These are phyloP conservation scores for Petasospora fabianii DNA, from an alignment of 1,139 yeast species.

Conservation along the genomic window DNA sequence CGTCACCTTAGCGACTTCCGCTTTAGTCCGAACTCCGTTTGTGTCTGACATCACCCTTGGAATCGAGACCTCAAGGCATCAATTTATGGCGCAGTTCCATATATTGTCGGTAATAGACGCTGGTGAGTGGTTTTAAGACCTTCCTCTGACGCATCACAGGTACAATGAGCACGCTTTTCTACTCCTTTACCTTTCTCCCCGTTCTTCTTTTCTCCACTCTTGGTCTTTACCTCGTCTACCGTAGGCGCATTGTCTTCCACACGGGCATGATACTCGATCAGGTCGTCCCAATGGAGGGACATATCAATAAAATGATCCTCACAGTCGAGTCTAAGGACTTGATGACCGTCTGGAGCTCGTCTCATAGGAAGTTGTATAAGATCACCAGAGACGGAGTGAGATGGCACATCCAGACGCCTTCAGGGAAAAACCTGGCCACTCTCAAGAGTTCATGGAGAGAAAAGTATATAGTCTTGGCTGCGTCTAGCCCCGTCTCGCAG, in stretches of 20 bases:
- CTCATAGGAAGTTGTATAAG: conserved; percentile 13
- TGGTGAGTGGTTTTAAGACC: too few species aligned
- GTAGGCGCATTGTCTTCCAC: conserved; percentile 2
- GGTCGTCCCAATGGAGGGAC: conserved; percentile 14
- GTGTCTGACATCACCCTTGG: too few species aligned
- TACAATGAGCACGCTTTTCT: not conserved
- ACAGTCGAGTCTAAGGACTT: conserved; percentile 10
- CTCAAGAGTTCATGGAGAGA: conserved; percentile 14
- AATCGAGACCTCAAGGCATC: too few species aligned
- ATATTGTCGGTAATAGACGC: too few species aligned
- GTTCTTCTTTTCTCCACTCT: not conserved
- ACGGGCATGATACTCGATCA: conserved; percentile 6
- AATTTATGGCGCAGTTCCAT: too few species aligned
- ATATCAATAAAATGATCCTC: conserved; percentile 10
- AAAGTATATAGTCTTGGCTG: conserved; percentile 19
- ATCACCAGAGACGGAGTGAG: conserved; percentile 9
- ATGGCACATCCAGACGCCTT: conserved; percentile 16
- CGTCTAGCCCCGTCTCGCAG: conserved; percentile 4
- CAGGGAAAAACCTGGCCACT: conserved; percentile 15
- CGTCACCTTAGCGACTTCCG: too few species aligned
- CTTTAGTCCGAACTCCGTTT: too few species aligned
- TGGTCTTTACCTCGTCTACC: not conserved
- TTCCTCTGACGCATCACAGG: too few species aligned
- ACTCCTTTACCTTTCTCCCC: not conserved
- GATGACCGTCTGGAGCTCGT: conserved; percentile 6